Percentiles rank a stretch among this genome's conserved stretches.
phyloP scores from a whole-genome alignment of 257 asterid genomes.

The Thymus mandschuricus region DNA sequence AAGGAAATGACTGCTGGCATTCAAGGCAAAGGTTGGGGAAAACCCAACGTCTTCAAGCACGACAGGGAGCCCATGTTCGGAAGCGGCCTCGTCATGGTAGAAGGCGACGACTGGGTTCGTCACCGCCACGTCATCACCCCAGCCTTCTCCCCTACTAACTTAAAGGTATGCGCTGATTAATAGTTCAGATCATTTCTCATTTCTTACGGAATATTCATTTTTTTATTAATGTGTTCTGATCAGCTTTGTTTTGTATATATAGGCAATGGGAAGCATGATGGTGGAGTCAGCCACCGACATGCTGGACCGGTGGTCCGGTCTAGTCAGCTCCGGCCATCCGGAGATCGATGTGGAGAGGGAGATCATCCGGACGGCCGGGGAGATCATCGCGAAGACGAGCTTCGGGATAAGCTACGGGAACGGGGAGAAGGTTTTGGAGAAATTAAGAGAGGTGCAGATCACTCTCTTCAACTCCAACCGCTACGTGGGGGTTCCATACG shows the following conservation, averaged over 20 bases:
- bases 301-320: slow-evolving; percentile 66
- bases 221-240: too few species aligned
- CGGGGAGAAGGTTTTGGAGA: slow-evolving; percentile 61
- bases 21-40: slow-evolving; percentile 83
- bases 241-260: neutral
- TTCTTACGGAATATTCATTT: too few species aligned
- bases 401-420: slow-evolving; percentile 66
- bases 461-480: slow-evolving; percentile 74
- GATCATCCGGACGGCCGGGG: slow-evolving; percentile 70
- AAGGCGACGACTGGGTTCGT: slow-evolving; percentile 94
- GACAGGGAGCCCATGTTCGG: slow-evolving; percentile 96
- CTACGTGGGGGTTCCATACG: slow-evolving; percentile 81
- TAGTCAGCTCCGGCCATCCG: slow-evolving; percentile 46
- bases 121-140: slow-evolving; percentile 83
- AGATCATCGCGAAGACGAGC: slow-evolving; percentile 78
- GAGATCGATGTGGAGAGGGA: slow-evolving; percentile 80
- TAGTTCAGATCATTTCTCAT: too few species aligned
- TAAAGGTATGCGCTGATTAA: slow-evolving; percentile 51
- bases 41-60: slow-evolving; percentile 73
- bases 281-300: slow-evolving; percentile 62
- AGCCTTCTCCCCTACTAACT: slow-evolving; percentile 73
- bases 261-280: slow-evolving; percentile 86
- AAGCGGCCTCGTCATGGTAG: slow-evolving; percentile 77
- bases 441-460: slow-evolving; percentile 68
- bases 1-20: slow-evolving; percentile 64